A percentile compares a stretch with the other conserved stretches of the same genome.
Conservation (phyloP, 2,329 filamentous ascomycete genomes). For the Hysterium pulicare region DNA sequence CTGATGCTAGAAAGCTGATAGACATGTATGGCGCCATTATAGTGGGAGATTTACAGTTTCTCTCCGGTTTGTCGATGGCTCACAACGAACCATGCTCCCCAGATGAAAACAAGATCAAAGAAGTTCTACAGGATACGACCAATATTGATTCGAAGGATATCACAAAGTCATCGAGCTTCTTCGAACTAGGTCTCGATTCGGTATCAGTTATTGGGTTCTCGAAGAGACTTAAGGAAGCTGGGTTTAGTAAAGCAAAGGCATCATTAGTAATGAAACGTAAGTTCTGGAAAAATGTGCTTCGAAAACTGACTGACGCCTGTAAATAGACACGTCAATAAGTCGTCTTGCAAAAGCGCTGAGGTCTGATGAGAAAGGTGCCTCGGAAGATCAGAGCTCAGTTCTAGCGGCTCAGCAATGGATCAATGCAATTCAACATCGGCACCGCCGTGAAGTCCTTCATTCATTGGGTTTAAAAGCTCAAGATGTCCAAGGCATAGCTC, state of each 20-base stretch:
- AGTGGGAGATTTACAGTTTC: slow-evolving; percentile 58
- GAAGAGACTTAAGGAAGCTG: slow-evolving; percentile 59
- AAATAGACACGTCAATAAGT: slow-evolving; percentile 36
- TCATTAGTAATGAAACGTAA: slow-evolving; percentile 64
- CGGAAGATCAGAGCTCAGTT: slow-evolving; percentile 22
- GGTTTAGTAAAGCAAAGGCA: slow-evolving; percentile 60
- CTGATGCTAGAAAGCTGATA: slow-evolving; percentile 68
- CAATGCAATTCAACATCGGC: slow-evolving; percentile 60
- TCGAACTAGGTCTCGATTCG: slow-evolving; percentile 84
- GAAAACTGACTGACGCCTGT: slow-evolving; percentile 3
- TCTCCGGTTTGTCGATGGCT: slow-evolving; percentile 32
- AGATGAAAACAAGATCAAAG: slow-evolving; percentile 49
- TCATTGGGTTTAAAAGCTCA: slow-evolving; percentile 49
- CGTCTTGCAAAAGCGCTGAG: slow-evolving; percentile 39
- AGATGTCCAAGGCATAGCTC: slow-evolving; percentile 69
- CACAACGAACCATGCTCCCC: slow-evolving; percentile 27
- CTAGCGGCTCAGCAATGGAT: slow-evolving; percentile 59
- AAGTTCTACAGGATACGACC: slow-evolving; percentile 54
- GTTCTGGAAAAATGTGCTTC: slow-evolving; percentile 9
- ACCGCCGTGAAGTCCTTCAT: slow-evolving; percentile 53
- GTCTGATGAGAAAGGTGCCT: slow-evolving; percentile 4
- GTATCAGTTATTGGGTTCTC: slow-evolving; percentile 75
- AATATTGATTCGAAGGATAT: slow-evolving; percentile 46
- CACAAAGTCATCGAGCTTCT: slow-evolving; percentile 63
- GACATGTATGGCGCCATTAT: slow-evolving; percentile 62